Evolutionary conservation across 371 early-diverging fungal genomes (phyloP).

Genomic region (Fennellomyces sp.): DNA sequence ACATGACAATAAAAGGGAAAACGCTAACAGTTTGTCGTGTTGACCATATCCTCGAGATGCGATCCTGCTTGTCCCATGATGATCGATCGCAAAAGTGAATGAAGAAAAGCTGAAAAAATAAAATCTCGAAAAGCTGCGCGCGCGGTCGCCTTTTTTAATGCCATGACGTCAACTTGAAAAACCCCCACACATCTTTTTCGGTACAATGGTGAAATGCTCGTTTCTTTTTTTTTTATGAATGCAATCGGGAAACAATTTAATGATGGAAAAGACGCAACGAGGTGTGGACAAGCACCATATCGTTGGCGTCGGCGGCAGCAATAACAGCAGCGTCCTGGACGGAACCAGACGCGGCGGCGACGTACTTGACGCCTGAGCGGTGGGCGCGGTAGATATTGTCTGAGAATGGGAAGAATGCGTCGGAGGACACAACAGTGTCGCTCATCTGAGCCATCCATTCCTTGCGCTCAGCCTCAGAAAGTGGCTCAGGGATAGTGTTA

Average conservation of each 20-base stretch:
- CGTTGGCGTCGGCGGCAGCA: slow-evolving; percentile 77
- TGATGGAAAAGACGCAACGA: slow-evolving; percentile 95
- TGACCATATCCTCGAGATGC: slow-evolving; percentile 59
- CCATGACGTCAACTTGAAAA: not conserved
- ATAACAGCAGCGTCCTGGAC: slow-evolving; percentile 90
- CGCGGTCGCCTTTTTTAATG: not conserved
- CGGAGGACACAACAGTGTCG: slow-evolving; percentile 87
- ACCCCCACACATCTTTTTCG: too few species aligned
- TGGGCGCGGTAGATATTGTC: slow-evolving; percentile 93
- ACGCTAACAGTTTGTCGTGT: slow-evolving; percentile 47
- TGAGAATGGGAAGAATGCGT: slow-evolving; percentile 98
- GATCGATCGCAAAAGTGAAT: not conserved
- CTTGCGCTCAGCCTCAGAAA: slow-evolving; percentile 81
- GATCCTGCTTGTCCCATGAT: slow-evolving; percentile 52
- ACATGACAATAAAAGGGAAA: not conserved
- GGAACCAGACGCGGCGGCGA: slow-evolving; percentile 92
- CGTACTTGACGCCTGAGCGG: slow-evolving; percentile 84
- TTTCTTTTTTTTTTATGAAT: too few species aligned
- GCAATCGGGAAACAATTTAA: slow-evolving; percentile 38
- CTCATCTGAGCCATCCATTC: slow-evolving; percentile 73
- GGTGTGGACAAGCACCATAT: slow-evolving; percentile 87
- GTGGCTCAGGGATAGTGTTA: slow-evolving; percentile 73
- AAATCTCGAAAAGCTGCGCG: not conserved
- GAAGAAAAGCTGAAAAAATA: not conserved
- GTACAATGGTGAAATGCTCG: too few species aligned